Evolutionary conservation across 1,284 basidiomycete species (phyloP).

Genomic region (Puccinia brachypodii): DNA sequence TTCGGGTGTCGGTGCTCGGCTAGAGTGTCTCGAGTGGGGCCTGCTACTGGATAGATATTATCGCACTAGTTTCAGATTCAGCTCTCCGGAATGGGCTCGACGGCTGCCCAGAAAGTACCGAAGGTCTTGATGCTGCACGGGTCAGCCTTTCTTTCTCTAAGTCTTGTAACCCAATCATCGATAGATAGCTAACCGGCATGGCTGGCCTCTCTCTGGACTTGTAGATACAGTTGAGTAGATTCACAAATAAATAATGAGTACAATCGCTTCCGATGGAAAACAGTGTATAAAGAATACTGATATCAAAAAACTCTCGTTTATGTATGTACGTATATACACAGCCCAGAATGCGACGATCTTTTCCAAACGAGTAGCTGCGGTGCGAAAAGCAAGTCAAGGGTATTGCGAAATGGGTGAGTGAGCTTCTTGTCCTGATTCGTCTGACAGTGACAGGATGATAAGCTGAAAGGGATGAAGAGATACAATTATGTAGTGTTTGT

Average conservation of each 20-base stretch:
- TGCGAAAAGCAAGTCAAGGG: conserved; percentile 29
- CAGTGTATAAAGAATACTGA: too few relatives aligned
- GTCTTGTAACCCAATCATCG: background rate
- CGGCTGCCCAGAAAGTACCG: conserved; percentile 5
- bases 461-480: background rate
- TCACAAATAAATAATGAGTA: background rate
- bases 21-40: too few relatives aligned
- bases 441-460: background rate
- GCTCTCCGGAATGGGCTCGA: background rate
- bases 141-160: background rate
- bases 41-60: too few relatives aligned
- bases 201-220: background rate
- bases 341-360: conserved; percentile 44
- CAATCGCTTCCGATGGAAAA: background rate
- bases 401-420: conserved; percentile 38
- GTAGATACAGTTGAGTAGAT: conserved; percentile 28
- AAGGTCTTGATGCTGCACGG: conserved; percentile 34
- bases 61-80: too few relatives aligned
- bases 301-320: too few relatives aligned
- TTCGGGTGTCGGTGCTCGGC: too few relatives aligned
- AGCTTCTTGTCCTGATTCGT: background rate
- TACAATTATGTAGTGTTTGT: conserved; percentile 24
- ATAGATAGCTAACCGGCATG: background rate
- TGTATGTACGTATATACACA: background rate
- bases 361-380: conserved; percentile 36